phyloP scores from a whole-genome alignment of 441 rosid species.

The Jatropha multifida region DNA sequence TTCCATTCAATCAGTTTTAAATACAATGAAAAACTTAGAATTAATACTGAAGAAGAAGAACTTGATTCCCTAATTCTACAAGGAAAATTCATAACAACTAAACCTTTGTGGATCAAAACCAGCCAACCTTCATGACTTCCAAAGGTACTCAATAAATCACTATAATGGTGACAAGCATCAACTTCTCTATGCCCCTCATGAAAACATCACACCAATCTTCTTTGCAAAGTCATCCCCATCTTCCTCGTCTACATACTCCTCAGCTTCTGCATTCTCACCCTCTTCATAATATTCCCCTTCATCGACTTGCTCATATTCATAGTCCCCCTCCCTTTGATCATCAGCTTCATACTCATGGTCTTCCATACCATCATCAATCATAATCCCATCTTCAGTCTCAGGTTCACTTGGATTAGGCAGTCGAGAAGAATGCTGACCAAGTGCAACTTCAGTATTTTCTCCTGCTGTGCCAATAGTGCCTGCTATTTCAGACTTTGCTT shows the following conservation, averaged over 20 bases:
- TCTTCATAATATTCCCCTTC: conserved; percentile 78
- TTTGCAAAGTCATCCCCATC: conserved; percentile 55
- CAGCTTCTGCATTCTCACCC: conserved; percentile 32
- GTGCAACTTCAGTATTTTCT: conserved; percentile 32
- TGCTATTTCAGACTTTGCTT: conserved; percentile 25
- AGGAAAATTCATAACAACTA: conserved; percentile 29
- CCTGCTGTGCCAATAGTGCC: conserved; percentile 24
- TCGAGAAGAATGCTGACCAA: conserved; percentile 32
- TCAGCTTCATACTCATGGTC: conserved; percentile 57
- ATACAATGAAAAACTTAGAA: conserved; percentile 29
- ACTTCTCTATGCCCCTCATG: conserved; percentile 24
- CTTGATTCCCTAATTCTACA: conserved; percentile 31
- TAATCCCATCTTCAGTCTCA: conserved; percentile 42
- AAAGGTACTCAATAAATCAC: conserved; percentile 14
- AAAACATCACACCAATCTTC: conserved; percentile 50
- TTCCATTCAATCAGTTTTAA: conserved; percentile 36
- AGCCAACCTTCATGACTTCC: conserved; percentile 20
- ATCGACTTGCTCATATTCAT: conserved; percentile 57
- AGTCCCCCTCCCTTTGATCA: conserved; percentile 53
- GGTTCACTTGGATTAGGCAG: conserved; percentile 30
- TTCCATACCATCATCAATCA: conserved; percentile 46
- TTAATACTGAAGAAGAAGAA: conserved; percentile 33
- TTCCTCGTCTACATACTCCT: conserved; percentile 45
- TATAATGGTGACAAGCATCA: background rate
- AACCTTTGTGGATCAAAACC: conserved; percentile 15